Base-by-base conservation (phyloP, 225 moss, liverwort and hornwort genomes). In the Rhytidiadelphus loreus region DNA sequence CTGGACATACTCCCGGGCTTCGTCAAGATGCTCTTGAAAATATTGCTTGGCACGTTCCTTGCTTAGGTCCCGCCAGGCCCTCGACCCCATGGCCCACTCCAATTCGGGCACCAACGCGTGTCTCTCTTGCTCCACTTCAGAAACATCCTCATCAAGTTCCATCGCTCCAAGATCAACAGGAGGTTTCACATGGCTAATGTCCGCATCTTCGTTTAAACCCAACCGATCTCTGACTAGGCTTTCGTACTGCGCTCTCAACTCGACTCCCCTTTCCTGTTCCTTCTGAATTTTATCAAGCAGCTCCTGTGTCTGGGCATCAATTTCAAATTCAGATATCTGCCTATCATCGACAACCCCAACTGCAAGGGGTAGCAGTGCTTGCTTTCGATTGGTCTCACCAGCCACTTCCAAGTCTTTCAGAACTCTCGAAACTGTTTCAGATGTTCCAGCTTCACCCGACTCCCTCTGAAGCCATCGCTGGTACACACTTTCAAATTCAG, bases 351-450 rank as follows among this genome's bases (percentile, higher is more conserved):
- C 87, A 55, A 96, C 88, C 76, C 91, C 94, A 87, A 92, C 91
- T 35, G 96, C 96, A 82, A 92, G 87, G 43, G 98, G 96, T 72
- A 98, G 93, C 82, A 98, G 41, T 68, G 87, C 80, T 75, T 94
- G 91, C 87, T 92, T 86, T 23, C 88, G 88, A 30, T 86, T 10
- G 39, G 78, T 56, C 50, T 87, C 91, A 75, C 91, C 96, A 68
- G 91, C 89, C 79, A 77, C 68, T 83, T 98, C 95, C 85, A 96
- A 82, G 55, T 98, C 96, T 64, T 81, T 76, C 43, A 75, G 57
- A 86, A 96, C 87, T 88, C 90, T 89, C 20, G 90, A 87, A 80
- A 95, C 88, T 37, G 93, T 80, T 82, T 87, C 89, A 43, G 88
- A 48, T 30, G 71, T 28, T 77, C 46, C 82, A 26, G 87, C 89